A percentile compares a stretch with the other conserved stretches of the same genome.
These are phyloP conservation scores for Penicillium argentinense DNA, from an alignment of 495 filamentous ascomycete species.

Conservation along the genomic window DNA sequence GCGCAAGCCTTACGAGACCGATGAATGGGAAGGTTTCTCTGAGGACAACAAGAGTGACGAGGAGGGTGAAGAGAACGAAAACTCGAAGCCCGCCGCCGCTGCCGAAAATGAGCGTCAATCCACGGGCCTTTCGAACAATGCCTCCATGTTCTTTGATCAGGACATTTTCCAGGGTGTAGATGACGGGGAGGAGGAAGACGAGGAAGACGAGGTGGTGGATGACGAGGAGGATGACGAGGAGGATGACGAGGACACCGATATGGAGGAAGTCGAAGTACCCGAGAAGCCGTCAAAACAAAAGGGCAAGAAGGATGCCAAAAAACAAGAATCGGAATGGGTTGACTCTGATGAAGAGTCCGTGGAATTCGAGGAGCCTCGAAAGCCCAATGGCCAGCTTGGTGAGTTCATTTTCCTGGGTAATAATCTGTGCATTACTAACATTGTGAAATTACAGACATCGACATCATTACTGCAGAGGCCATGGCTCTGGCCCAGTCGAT, in stretches of 20 bases:
- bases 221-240: conserved; percentile 19
- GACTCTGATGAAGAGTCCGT: conserved; percentile 62
- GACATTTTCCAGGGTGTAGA: conserved; percentile 87
- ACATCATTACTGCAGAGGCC: conserved; percentile 97
- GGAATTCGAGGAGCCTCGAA: conserved; percentile 62
- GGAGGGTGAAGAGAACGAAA: conserved; percentile 54
- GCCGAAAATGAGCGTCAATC: conserved; percentile 42
- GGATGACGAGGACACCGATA: conserved; percentile 11
- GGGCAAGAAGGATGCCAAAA: conserved; percentile 39
- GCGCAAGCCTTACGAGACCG: conserved; percentile 77
- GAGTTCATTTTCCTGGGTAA: conserved; percentile 27
- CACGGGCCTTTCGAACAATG: conserved; percentile 72
- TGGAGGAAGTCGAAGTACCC: conserved; percentile 18
- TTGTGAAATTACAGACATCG: conserved; percentile 67
- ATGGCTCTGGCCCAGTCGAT: conserved; percentile 97
- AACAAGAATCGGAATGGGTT: conserved; percentile 58
- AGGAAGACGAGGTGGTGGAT: conserved; percentile 32
- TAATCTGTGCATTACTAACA: conserved; percentile 25
- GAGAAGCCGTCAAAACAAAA: conserved; percentile 20
- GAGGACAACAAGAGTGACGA: conserved; percentile 58
- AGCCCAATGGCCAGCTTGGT: conserved; percentile 69
- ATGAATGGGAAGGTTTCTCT: conserved; percentile 90
- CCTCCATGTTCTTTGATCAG: conserved; percentile 88
- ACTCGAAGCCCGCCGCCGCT: conserved; percentile 51
- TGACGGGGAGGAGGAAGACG: conserved; percentile 45